These are phyloP conservation scores for Fonsecaea nubica DNA, from an alignment of 2,329 filamentous ascomycete species.

Conservation along the genomic window DNA sequence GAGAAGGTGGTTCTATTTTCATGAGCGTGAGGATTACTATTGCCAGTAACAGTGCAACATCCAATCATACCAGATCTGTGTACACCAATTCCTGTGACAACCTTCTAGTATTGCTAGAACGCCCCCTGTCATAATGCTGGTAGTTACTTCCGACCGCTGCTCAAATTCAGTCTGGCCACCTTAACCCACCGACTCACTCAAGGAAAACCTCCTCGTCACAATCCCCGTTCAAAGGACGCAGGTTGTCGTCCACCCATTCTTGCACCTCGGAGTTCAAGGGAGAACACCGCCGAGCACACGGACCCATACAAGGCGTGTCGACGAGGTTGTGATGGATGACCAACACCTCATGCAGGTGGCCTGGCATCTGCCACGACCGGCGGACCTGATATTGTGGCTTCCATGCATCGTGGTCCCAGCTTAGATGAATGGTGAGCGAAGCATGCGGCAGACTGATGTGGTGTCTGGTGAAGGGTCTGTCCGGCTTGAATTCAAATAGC, in stretches of 20 bases:
- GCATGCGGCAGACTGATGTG: background rate
- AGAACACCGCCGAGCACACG: background rate
- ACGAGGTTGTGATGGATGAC: background rate
- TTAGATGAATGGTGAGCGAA: background rate
- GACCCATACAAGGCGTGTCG: slow-evolving; percentile 1
- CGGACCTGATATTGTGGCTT: background rate
- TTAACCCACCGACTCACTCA: background rate
- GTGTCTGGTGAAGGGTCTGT: slow-evolving; percentile 1
- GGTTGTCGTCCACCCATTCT: background rate
- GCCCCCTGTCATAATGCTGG: too few relatives aligned
- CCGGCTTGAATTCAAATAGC: background rate
- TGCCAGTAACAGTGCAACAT: too few relatives aligned
- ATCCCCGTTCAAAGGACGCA: background rate
- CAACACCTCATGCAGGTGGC: background rate
- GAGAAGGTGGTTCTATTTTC: too few relatives aligned
- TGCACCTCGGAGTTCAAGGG: background rate
- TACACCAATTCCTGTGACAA: too few relatives aligned
- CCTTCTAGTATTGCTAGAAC: too few relatives aligned
- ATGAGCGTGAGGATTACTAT: too few relatives aligned
- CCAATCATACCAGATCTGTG: too few relatives aligned
- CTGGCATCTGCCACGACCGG: background rate
- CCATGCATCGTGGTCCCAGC: background rate
- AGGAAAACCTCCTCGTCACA: background rate
- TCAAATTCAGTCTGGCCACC: background rate
- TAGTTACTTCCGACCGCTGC: background rate